Percentiles rank a stretch among this genome's conserved stretches.
Conservation (phyloP, 805 yeast genomes). For the Ogataea chonburiensis region DNA sequence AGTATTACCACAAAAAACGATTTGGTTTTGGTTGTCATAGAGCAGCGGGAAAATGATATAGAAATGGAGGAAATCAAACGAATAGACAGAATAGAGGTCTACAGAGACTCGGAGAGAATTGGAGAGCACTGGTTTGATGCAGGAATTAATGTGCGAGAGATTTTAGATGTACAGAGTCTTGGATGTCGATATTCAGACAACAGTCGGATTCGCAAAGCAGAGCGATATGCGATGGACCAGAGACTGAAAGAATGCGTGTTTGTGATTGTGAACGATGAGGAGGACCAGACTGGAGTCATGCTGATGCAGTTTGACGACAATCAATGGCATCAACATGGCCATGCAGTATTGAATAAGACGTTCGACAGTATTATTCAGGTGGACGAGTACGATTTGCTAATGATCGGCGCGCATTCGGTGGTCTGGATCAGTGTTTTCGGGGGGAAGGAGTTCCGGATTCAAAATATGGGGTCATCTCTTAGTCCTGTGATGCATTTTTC, state of each 20-base stretch:
- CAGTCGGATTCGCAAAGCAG: slow-evolving; percentile 8
- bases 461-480: background rate
- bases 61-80: slow-evolving; percentile 7
- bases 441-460: slow-evolving; percentile 1
- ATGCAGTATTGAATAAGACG: slow-evolving; percentile 4
- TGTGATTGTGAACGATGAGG: slow-evolving; percentile 15
- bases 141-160: slow-evolving; percentile 13
- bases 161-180: slow-evolving; percentile 4
- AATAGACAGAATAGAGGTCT: slow-evolving; percentile 8
- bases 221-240: background rate
- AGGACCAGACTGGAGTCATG: slow-evolving; percentile 6
- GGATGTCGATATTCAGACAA: slow-evolving; percentile 12
- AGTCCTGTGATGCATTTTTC: slow-evolving; percentile 7
- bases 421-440: slow-evolving; percentile 8
- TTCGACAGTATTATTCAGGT: slow-evolving; percentile 5
- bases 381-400: slow-evolving; percentile 8
- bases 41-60: slow-evolving; percentile 5
- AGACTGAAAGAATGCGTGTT: slow-evolving; percentile 15
- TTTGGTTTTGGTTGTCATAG: slow-evolving; percentile 1
- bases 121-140: slow-evolving; percentile 19
- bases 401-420: slow-evolving; percentile 17
- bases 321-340: slow-evolving; percentile 8
- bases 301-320: slow-evolving; percentile 7
- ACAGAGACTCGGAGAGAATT: background rate
- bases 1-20: slow-evolving; percentile 1